Evolutionary conservation across 2,329 filamentous ascomycete species (phyloP), one percentile per base, ranked within the genome.

Genomic region (Cladophialophora psammophila): DNA sequence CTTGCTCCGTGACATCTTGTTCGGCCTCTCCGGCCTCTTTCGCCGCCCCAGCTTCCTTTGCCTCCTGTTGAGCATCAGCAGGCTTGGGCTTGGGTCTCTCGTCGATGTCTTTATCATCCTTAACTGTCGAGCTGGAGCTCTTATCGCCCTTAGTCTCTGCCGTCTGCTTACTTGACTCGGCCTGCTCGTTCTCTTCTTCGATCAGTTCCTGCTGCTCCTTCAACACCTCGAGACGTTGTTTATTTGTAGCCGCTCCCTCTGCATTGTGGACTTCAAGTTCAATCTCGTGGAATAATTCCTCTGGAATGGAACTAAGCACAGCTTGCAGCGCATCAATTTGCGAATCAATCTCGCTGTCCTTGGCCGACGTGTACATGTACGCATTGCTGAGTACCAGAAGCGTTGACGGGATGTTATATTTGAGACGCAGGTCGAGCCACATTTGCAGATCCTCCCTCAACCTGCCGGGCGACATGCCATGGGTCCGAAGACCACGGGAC

Each of bases 121-220:
- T 91, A 9, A 63, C 91, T 26, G 50, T 45, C 31, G 60, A 34
- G 60, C 15, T 31, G 12, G 60, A 50, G 20, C 50, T 63, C 60
- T 63, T 63, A 10, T 56, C 60, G 48, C 87, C 88, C 75, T 89
- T 89, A n/a, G 38, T 55, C 26, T 54, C 59, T 42, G 35, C 10
- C n/a, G 35, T 53, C 40, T 55, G 52, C 78, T 91, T 88, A 80
- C 91, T 92, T 78, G 90, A 87, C 77, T 93, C 87, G 75, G 92
- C 91, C 82, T 99, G 94, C 83, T 95, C 88, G 71, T 94, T 96
- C 84, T 99, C 95, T 78, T 99, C 95, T 71, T 97, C 90, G 66
- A 99, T 99, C 70, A 99, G 88, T 78, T 97, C 95, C 79, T 99
- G 92, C 83, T 99, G 95, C 83, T 99, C 95, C 86, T 93, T 96